A percentile compares a stretch with the other conserved stretches of the same genome.
phyloP scores from a whole-genome alignment of 2,329 filamentous ascomycete genomes.

The Aspergillus quadrilineatus region DNA sequence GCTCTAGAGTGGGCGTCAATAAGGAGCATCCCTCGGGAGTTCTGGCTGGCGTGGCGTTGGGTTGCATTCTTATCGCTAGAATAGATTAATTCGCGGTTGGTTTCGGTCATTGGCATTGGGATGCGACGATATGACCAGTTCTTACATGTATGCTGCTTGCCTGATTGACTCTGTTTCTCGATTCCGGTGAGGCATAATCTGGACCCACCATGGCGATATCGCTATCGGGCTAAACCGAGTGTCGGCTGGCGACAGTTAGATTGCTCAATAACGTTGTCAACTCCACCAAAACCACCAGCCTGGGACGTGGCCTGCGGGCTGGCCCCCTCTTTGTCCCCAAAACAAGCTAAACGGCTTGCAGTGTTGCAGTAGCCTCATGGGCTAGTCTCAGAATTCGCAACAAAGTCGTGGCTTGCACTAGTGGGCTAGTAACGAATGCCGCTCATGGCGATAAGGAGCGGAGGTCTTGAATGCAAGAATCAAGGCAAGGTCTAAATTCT shows the following conservation, averaged over 20 bases:
- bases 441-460: too few species aligned
- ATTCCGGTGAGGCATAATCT: too few species aligned
- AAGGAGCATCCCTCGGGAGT: not conserved
- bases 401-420: too few species aligned
- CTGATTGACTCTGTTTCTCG: not conserved
- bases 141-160: not conserved
- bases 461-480: too few species aligned
- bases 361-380: too few species aligned
- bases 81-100: not conserved
- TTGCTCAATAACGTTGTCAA: not conserved
- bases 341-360: too few species aligned
- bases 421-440: too few species aligned
- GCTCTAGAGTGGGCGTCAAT: not conserved
- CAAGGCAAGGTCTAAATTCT: too few species aligned
- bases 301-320: not conserved
- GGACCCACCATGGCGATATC: not conserved
- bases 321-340: too few species aligned
- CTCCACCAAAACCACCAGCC: not conserved
- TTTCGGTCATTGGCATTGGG: not conserved
- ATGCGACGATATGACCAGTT: too few species aligned
- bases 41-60: not conserved
- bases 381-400: too few species aligned
- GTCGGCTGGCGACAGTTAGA: not conserved
- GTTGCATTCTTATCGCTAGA: not conserved
- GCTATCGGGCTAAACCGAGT: not conserved